Evolutionary conservation across 768 basidiomycete species (phyloP).

Genomic region (Tricholoma flavovirens): DNA sequence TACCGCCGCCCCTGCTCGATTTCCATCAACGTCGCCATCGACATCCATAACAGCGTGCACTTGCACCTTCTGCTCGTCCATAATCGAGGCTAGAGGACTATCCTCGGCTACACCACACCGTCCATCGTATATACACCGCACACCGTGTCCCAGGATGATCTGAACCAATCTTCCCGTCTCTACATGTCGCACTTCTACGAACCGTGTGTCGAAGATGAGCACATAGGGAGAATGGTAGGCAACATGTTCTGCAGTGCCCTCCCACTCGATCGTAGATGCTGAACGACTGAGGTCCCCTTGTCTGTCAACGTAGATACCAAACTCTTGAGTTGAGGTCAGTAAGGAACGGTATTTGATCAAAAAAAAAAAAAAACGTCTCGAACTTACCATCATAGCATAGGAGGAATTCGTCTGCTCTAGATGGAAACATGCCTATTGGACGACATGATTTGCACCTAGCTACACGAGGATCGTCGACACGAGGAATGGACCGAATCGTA

Average conservation of each 20-base stretch:
- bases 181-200: constrained; percentile 89
- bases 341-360: neutral
- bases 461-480: constrained; percentile 61
- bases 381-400: constrained; percentile 87
- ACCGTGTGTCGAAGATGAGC: constrained; percentile 83
- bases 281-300: constrained; percentile 84
- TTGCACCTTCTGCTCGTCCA: constrained; percentile 70
- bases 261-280: constrained; percentile 86
- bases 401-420: constrained; percentile 87
- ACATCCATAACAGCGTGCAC: constrained; percentile 86
- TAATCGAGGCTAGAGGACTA: too few relatives aligned
- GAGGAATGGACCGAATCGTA: constrained; percentile 87
- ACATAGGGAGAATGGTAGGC: constrained; percentile 90
- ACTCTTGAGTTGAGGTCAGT: constrained; percentile 47
- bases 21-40: constrained; percentile 37
- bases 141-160: constrained; percentile 78
- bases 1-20: constrained; percentile 44
- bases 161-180: constrained; percentile 78
- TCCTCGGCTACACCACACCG: constrained; percentile 57
- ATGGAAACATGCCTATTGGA: constrained; percentile 93
- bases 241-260: constrained; percentile 84
- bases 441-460: constrained; percentile 80
- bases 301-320: constrained; percentile 91
- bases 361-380: too few relatives aligned
- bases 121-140: constrained; percentile 91